Conservation (phyloP, 2,329 filamentous ascomycete species). For the Stachybotrys elegans region DNA sequence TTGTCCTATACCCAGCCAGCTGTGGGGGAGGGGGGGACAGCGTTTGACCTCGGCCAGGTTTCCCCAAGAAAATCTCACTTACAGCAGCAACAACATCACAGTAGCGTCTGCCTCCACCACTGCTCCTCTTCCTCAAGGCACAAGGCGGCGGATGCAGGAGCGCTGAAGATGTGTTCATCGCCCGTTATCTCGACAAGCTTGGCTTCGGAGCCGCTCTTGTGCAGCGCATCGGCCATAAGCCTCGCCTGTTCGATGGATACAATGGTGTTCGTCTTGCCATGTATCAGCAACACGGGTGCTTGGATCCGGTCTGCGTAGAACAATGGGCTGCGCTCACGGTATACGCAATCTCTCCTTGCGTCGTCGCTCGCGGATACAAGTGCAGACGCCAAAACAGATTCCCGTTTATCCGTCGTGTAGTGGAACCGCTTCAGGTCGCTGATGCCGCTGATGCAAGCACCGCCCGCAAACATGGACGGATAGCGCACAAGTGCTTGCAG, state of each 20-base stretch:
- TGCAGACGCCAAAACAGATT: conserved; percentile 44
- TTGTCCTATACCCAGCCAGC: too few relatives aligned
- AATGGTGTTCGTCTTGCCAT: conserved; percentile 50
- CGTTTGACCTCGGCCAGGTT: too few relatives aligned
- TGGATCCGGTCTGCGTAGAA: conserved; percentile 42
- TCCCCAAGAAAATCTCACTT: neutral
- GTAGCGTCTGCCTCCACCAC: conserved; percentile 40
- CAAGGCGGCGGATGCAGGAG: conserved; percentile 30
- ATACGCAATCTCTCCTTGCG: conserved; percentile 35
- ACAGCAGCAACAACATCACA: too few relatives aligned
- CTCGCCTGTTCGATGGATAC: conserved; percentile 53
- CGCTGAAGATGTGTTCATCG: conserved; percentile 46
- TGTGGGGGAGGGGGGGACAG: too few relatives aligned
- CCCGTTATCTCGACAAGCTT: conserved; percentile 41
- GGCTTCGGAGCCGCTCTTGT: conserved; percentile 35
- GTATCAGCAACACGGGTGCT: conserved; percentile 49
- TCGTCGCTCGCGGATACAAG: conserved; percentile 32
- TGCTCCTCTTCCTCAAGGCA: conserved; percentile 39
- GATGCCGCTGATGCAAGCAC: conserved; percentile 45
- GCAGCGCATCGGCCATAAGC: conserved; percentile 43
- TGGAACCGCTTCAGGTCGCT: conserved; percentile 42
- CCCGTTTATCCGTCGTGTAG: conserved; percentile 50
- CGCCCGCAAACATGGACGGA: conserved; percentile 41
- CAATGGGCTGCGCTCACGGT: conserved; percentile 42
- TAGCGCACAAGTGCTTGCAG: conserved; percentile 42